Conservation (phyloP, 208 protist species). For the Endotrypanum monterogeii region DNA sequence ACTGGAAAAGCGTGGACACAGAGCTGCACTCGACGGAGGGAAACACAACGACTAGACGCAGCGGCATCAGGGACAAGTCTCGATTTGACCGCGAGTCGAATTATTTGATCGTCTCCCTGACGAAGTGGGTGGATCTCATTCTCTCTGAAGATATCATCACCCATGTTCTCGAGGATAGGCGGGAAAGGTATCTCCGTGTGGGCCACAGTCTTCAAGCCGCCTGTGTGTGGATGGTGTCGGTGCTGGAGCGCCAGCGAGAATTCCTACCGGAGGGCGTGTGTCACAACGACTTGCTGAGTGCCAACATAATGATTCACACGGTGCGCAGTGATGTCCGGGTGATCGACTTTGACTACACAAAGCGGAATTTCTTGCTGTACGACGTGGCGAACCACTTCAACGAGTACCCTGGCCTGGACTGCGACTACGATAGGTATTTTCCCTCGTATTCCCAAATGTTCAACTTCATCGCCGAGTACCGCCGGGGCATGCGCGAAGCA, state of each 20-base stretch:
- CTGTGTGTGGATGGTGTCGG: constrained; percentile 44
- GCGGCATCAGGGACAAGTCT: constrained; percentile 10
- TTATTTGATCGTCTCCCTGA: constrained; percentile 75
- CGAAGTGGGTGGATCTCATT: constrained; percentile 67
- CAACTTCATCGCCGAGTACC: constrained; percentile 76
- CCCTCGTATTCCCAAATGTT: constrained; percentile 73
- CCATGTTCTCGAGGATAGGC: constrained; percentile 62
- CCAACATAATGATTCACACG: constrained; percentile 87
- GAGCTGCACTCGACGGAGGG: constrained; percentile 10
- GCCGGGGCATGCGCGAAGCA: constrained; percentile 59
- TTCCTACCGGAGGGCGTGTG: constrained; percentile 73
- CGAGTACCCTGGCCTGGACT: constrained; percentile 91
- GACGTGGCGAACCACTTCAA: constrained; percentile 94
- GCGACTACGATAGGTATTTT: constrained; percentile 83
- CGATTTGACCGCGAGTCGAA: constrained; percentile 81
- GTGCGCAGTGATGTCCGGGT: constrained; percentile 58
- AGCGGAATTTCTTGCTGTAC: constrained; percentile 85
- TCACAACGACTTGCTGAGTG: constrained; percentile 92
- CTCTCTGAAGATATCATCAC: constrained; percentile 49
- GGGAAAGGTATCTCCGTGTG: constrained; percentile 39
- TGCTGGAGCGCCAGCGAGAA: constrained; percentile 33
- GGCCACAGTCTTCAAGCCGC: constrained; percentile 44
- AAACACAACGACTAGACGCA: not conserved
- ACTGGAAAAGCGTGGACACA: constrained; percentile 27
- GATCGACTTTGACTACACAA: constrained; percentile 95